Conservation (phyloP, 495 filamentous ascomycete species). For the Penicillium paradoxum region DNA sequence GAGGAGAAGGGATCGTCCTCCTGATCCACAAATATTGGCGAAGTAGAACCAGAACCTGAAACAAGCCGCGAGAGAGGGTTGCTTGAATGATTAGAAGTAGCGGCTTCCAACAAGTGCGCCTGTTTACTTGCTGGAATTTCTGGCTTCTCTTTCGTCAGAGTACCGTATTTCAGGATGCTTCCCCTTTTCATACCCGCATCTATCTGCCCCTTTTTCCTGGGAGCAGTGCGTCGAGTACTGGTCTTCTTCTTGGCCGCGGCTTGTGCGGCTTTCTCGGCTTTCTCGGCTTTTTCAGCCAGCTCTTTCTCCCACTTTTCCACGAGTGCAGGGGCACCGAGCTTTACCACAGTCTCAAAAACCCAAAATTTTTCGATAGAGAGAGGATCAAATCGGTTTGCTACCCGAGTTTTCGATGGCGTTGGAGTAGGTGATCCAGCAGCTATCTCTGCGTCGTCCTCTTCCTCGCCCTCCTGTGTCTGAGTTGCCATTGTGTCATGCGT, state of each 20-base stretch:
- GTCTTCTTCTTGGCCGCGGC: constrained; percentile 30
- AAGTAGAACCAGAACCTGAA: neutral
- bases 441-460: constrained; percentile 47
- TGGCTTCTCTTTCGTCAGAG: constrained; percentile 38
- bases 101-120: constrained; percentile 30
- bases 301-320: constrained; percentile 73
- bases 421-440: constrained; percentile 21
- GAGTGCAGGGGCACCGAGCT: constrained; percentile 63
- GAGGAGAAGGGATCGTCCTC: constrained; percentile 12
- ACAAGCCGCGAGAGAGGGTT: constrained; percentile 9
- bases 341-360: constrained; percentile 69
- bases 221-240: constrained; percentile 24
- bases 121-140: constrained; percentile 32
- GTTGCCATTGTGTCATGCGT: constrained; percentile 27
- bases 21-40: constrained; percentile 5
- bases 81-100: constrained; percentile 18
- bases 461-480: constrained; percentile 42
- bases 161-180: constrained; percentile 45
- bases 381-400: constrained; percentile 62
- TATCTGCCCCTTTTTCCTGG: constrained; percentile 40
- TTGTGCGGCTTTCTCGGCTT: constrained; percentile 21
- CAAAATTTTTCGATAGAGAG: constrained; percentile 63
- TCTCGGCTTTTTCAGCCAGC: constrained; percentile 39
- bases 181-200: constrained; percentile 43
- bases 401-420: constrained; percentile 32